Evolutionary conservation across 108 stramenopile species (phyloP).

Genomic region (Asterionellopsis glacialis): DNA sequence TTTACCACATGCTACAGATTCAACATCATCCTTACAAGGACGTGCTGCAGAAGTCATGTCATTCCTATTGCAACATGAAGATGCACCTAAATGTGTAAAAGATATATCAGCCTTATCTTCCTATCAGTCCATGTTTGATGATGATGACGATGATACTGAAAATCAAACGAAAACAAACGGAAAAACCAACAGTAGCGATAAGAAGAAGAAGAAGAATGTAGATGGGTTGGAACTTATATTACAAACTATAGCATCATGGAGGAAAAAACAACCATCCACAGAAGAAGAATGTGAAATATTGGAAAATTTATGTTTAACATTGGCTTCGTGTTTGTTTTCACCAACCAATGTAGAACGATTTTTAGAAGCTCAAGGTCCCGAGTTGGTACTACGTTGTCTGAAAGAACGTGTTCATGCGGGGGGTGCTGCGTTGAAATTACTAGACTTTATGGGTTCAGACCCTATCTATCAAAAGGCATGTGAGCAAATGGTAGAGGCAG

Average conservation of each 20-base stretch:
- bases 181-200: slow-evolving; percentile 1
- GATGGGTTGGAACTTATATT: slow-evolving; percentile 70
- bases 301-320: slow-evolving; percentile 55
- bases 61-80: slow-evolving; percentile 58
- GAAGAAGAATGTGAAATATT: slow-evolving; percentile 68
- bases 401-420: slow-evolving; percentile 73
- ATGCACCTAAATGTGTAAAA: slow-evolving; percentile 21
- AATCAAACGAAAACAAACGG: slow-evolving; percentile 12
- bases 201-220: slow-evolving; percentile 10
- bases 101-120: slow-evolving; percentile 14
- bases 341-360: slow-evolving; percentile 49
- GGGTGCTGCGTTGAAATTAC: slow-evolving; percentile 46
- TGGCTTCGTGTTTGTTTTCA: slow-evolving; percentile 54
- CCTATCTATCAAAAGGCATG: slow-evolving; percentile 27
- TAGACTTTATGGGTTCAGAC: slow-evolving; percentile 42
- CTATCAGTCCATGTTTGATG: slow-evolving; percentile 20
- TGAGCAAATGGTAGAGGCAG: slow-evolving; percentile 57
- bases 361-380: slow-evolving; percentile 63
- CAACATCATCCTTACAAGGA: neutral
- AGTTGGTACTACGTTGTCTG: slow-evolving; percentile 68
- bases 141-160: slow-evolving; percentile 1
- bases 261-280: slow-evolving; percentile 57
- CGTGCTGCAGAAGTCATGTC: slow-evolving; percentile 51
- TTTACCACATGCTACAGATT: slow-evolving; percentile 35
- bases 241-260: slow-evolving; percentile 44